Base-by-base conservation (phyloP, 2,329 filamentous ascomycete genomes). In the Monilinia vaccinii-corymbosi region DNA sequence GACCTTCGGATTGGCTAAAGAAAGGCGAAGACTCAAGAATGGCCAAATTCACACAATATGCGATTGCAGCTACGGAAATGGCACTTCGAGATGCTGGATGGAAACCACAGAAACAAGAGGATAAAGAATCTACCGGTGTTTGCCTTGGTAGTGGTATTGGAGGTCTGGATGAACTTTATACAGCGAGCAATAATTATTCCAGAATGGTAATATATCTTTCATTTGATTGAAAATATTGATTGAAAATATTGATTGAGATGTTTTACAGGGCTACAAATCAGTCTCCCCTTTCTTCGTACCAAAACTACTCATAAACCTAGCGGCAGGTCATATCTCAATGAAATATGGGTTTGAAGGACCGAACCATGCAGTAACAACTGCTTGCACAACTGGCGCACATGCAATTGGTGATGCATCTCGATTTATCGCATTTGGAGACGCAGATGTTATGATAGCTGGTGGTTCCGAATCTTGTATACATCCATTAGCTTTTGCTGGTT, bases 391-490 rank as follows among this genome's bases (percentile, higher is more conserved):
- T 0, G 94, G 94, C 13, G 90, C 93, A 1, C 94, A 99, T 75
- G 91, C 92, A 1, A 86, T 99, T 53, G 94, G 93, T 21, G 94
- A 99, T 72, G 94, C 94, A 7, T 86, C 89, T n/a, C 85, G 93
- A 21, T 90, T 97, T 71, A 93, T 99, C 63, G 83, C 87, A n/a
- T 86, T 86, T 70, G 92, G 91, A 8, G 93, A 97, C 71, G 93
- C 93, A 49, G 82, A 96, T 72, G 87, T 97, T 58, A 97, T 99
- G 91, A 76, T 99, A 10, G 91, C 94, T n/a, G 94, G 94, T 46
- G 93, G 93, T 32, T 85, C 93, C 10, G 94, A 99, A 74, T 91
- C 93, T 0, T 99, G 94, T 72, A 93, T 99, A 60, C 93, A 99
- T 71, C 94, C 94, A 11, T 79, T 99, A 47, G 89, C 93, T 1